Evolutionary conservation across 176 grass and related monocot genomes (phyloP).

Genomic region (Triticum monococcum): DNA sequence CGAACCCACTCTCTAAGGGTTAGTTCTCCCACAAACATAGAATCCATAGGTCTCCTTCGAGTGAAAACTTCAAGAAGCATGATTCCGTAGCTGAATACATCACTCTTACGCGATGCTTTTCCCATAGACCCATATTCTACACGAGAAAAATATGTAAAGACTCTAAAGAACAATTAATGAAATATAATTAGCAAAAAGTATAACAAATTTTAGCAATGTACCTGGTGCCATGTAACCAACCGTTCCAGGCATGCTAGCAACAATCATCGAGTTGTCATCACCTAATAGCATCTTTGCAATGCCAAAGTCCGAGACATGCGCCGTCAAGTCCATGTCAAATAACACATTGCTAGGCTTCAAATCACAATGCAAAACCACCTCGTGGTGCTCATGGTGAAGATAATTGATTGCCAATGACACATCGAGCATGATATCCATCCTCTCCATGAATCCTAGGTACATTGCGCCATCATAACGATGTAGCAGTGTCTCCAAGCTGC

Average conservation of each 20-base stretch:
- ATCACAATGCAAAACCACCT: not conserved
- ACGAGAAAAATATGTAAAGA: not conserved
- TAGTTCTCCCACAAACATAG: not conserved
- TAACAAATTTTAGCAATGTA: not conserved
- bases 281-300: conserved; percentile 23
- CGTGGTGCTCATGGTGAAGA: not conserved
- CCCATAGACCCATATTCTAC: not conserved
- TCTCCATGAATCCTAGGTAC: not conserved
- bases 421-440: not conserved
- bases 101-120: not conserved
- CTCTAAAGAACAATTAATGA: not conserved
- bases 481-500: not conserved
- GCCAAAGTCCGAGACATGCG: conserved; percentile 34
- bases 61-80: not conserved
- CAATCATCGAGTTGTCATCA: not conserved
- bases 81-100: not conserved
- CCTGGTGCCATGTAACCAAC: conserved; percentile 15
- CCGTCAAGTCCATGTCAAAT: conserved; percentile 20
- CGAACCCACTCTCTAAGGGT: not conserved
- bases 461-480: not conserved
- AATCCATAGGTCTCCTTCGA: not conserved
- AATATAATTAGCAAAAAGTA: not conserved
- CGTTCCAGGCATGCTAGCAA: not conserved
- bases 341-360: not conserved
- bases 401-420: conserved; percentile 1